phyloP scores from a whole-genome alignment of 2,329 filamentous ascomycete species.

The Ascochyta clinopodiicola region DNA sequence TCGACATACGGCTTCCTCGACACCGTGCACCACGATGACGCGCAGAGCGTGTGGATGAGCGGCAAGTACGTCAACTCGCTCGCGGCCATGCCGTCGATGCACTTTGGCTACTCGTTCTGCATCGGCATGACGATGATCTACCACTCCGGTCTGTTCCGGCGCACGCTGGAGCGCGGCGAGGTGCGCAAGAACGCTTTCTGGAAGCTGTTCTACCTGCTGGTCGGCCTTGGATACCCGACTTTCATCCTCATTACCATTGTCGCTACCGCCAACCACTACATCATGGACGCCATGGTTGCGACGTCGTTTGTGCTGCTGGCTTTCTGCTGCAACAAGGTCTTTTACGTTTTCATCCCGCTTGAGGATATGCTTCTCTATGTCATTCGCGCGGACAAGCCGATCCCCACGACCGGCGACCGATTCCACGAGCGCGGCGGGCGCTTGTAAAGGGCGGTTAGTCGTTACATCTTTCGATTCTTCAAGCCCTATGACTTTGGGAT shows the following conservation, averaged over 20 bases:
- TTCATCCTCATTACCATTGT: slow-evolving; percentile 65
- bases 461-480: background rate
- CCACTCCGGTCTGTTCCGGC: slow-evolving; percentile 58
- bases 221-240: slow-evolving; percentile 60
- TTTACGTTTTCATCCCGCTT: slow-evolving; percentile 58
- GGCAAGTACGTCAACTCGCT: slow-evolving; percentile 56
- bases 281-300: slow-evolving; percentile 61
- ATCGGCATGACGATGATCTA: slow-evolving; percentile 61
- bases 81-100: slow-evolving; percentile 58
- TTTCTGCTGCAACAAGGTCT: slow-evolving; percentile 58
- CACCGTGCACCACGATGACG: slow-evolving; percentile 56
- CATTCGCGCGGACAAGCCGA: slow-evolving; percentile 60
- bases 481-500: background rate
- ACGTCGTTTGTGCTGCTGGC: slow-evolving; percentile 56
- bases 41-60: slow-evolving; percentile 55
- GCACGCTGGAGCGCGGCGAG: slow-evolving; percentile 52
- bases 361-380: slow-evolving; percentile 59
- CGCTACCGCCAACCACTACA: slow-evolving; percentile 69
- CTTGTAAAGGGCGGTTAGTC: slow-evolving; percentile 20
- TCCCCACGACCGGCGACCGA: slow-evolving; percentile 60
- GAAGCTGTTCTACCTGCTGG: slow-evolving; percentile 53
- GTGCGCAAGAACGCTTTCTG: slow-evolving; percentile 50
- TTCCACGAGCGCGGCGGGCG: slow-evolving; percentile 48
- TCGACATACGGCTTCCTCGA: slow-evolving; percentile 55
- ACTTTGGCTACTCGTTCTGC: slow-evolving; percentile 63